Evolutionary conservation across 1,284 basidiomycete species (phyloP), one percentile per base, ranked within the genome.

Genomic region (Cryptococcus sp.): DNA sequence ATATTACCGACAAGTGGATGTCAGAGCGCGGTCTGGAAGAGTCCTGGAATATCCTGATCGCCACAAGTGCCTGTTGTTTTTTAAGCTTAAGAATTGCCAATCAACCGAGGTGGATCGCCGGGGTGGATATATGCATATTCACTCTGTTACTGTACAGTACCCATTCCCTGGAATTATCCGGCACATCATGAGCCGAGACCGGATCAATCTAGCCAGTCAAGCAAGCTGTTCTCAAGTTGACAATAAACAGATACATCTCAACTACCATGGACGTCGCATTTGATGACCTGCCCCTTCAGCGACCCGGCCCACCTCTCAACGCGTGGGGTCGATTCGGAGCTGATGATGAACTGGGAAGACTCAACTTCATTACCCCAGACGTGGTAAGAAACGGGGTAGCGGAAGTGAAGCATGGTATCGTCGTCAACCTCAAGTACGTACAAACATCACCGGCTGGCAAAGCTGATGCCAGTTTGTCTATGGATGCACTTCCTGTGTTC

Each of bases 311-410:
- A 16, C 64, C 64, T 10, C 49, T 55, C 39, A 70, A 70, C 52
- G 60, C 68, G 3, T 68, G 68, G 68, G 66, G 63, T 3, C 52
- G 62, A 19, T 63, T 60, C 53, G 67, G 64, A 16, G 39, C 44
- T 5, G 54, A 62, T 39, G 63, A 70, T 46, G 60, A 70, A 51
- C 57, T 62, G 9, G 66, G 68, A 28, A 40, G 60, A 19, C 52
- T 70, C 39, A 68, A 68, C 49, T 45, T 66, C 50, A 64, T 70
- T 48, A 62, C 61, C 3, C 52, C 62, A 9, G 61, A 63, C 37
- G 45, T 54, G 4, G 54, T 68, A 48, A 58, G 61, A 48, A 50
- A 57, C 24, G 67, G 63, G 7, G 46, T 45, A 36, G 54, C 61
- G 21, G 55, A 54, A 4, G 58, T 67, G 46, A 56, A 53, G 40